A percentile compares a stretch with the other conserved stretches of the same genome.
Conservation (phyloP, 2,329 filamentous ascomycete genomes). For the Parastagonospora nodorum region DNA sequence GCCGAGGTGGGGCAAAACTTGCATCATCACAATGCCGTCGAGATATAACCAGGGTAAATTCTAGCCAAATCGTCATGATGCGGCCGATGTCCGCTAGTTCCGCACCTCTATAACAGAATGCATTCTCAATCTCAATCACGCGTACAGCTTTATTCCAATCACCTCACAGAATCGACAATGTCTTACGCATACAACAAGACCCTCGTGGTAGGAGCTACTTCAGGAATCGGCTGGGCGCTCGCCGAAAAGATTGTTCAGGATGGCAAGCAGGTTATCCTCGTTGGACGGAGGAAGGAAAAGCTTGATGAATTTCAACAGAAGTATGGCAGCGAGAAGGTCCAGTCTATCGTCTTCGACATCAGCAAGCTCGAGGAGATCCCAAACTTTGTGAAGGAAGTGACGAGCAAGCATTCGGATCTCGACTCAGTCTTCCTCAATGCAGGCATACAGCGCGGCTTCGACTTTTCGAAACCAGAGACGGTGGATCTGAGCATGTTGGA, state of each 20-base stretch:
- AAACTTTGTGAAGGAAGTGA: conserved; percentile 50
- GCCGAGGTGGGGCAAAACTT: conserved; percentile 3
- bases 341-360: conserved; percentile 56
- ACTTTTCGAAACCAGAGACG: conserved; percentile 55
- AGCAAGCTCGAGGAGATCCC: conserved; percentile 56
- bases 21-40: conserved; percentile 1
- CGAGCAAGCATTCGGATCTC: conserved; percentile 54
- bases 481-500: conserved; percentile 53
- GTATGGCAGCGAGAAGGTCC: conserved; percentile 54
- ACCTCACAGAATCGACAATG: conserved; percentile 38
- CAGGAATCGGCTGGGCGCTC: conserved; percentile 57
- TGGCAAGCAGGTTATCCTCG: conserved; percentile 54
- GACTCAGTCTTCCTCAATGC: conserved; percentile 60
- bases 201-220: conserved; percentile 60
- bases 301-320: conserved; percentile 55
- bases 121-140: not conserved
- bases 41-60: not conserved
- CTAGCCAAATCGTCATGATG: not conserved
- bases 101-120: not conserved
- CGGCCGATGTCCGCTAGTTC: not conserved
- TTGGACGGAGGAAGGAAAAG: conserved; percentile 58
- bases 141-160: not conserved
- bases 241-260: conserved; percentile 55
- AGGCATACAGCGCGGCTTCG: conserved; percentile 57
- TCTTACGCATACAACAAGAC: conserved; percentile 57